Percentiles rank a stretch among this genome's conserved stretches.
phyloP scores from a whole-genome alignment of 108 stramenopile genomes.

The Phaeodactylum tricornutum region DNA sequence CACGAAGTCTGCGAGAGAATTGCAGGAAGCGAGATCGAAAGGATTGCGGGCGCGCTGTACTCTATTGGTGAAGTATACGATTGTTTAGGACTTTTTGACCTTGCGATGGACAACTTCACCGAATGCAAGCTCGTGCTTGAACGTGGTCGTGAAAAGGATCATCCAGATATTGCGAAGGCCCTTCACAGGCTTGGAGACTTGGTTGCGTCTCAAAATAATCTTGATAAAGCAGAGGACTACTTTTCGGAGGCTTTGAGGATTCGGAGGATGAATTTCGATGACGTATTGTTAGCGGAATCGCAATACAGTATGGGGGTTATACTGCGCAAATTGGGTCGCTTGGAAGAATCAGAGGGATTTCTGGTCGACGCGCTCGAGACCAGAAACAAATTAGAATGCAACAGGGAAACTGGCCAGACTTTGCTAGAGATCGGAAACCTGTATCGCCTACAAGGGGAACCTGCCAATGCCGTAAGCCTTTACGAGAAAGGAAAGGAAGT shows the following conservation, averaged over 20 bases:
- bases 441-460: constrained; percentile 31
- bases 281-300: constrained; percentile 37
- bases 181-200: constrained; percentile 35
- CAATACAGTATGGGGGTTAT: constrained; percentile 34
- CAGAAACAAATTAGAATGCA: constrained; percentile 24
- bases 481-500: constrained; percentile 38
- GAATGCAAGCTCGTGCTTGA: constrained; percentile 31
- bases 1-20: constrained; percentile 27
- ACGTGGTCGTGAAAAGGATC: constrained; percentile 13
- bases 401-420: constrained; percentile 26
- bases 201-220: constrained; percentile 13
- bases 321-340: constrained; percentile 18
- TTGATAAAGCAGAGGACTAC: constrained; percentile 28
- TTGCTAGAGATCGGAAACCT: constrained; percentile 49
- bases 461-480: constrained; percentile 21
- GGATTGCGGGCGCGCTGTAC: constrained; percentile 33
- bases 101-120: constrained; percentile 35
- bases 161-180: constrained; percentile 36
- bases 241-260: constrained; percentile 31
- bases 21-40: constrained; percentile 29
- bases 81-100: constrained; percentile 5
- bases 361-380: constrained; percentile 41
- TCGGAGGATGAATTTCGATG: constrained; percentile 27
- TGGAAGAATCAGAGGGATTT: constrained; percentile 19
- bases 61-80: constrained; percentile 26